A percentile compares a stretch with the other conserved stretches of the same genome.
These are phyloP conservation scores for Rhinocladiella similis DNA, from an alignment of 2,329 filamentous ascomycete genomes.

Conservation along the genomic window DNA sequence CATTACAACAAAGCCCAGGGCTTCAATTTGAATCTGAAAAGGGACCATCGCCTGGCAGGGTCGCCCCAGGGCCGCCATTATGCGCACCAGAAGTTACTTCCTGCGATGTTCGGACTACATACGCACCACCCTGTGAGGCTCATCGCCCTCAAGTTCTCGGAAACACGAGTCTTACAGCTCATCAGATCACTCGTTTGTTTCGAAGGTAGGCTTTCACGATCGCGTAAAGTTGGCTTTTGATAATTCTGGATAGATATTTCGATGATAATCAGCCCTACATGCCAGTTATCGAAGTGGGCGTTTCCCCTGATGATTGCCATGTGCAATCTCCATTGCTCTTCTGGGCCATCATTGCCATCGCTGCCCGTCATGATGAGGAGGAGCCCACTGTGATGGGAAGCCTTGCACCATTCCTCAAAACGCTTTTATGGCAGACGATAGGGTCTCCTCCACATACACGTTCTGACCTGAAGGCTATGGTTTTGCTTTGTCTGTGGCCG, in stretches of 20 bases:
- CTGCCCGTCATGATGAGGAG: conserved; percentile 57
- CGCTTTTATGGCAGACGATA: conserved; percentile 63
- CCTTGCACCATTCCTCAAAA: conserved; percentile 51
- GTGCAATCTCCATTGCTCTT: conserved; percentile 61
- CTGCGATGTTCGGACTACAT: background rate
- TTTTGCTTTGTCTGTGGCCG: conserved; percentile 64
- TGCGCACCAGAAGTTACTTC: background rate
- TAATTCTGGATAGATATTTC: background rate
- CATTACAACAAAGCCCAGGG: too few relatives aligned
- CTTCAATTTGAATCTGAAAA: too few relatives aligned
- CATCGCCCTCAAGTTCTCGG: background rate
- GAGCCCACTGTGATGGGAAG: conserved; percentile 56
- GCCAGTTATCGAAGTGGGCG: background rate
- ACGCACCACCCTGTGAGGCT: too few relatives aligned
- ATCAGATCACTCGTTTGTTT: background rate
- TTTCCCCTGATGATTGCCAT: conserved; percentile 56
- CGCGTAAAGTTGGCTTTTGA: background rate
- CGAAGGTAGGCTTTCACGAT: background rate
- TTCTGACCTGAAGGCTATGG: conserved; percentile 63
- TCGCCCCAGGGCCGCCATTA: background rate
- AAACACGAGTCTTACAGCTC: background rate
- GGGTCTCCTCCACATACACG: conserved; percentile 62
- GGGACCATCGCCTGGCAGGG: background rate
- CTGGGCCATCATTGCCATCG: conserved; percentile 65
- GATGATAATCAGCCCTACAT: background rate